Evolutionary conservation across 1,139 yeast genomes (phyloP).

Genomic region (Fermentozyma sake): DNA sequence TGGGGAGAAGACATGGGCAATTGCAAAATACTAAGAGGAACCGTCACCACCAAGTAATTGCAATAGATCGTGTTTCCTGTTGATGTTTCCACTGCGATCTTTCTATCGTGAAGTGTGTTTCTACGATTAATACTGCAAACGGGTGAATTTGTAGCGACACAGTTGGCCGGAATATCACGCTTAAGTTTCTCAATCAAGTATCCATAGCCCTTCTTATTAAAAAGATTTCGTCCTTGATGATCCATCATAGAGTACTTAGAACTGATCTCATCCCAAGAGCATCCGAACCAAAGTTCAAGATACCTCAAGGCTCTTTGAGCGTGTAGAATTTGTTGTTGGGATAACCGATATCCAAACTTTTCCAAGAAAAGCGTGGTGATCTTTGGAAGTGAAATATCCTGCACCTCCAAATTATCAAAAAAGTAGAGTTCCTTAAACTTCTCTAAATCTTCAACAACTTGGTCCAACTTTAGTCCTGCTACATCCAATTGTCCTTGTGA

Average conservation of each 20-base stretch:
- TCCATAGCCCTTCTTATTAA: constrained; percentile 58
- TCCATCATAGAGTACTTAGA: constrained; percentile 63
- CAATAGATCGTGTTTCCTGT: constrained; percentile 22
- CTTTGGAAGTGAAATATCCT: constrained; percentile 50
- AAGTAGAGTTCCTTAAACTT: constrained; percentile 56
- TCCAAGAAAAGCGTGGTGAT: constrained; percentile 44
- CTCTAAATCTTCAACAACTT: constrained; percentile 54
- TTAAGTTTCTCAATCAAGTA: constrained; percentile 44
- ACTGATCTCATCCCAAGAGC: constrained; percentile 61
- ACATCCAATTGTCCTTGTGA: constrained; percentile 33
- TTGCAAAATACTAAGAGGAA: constrained; percentile 67
- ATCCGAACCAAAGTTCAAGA: constrained; percentile 76
- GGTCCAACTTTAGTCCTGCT: constrained; percentile 22
- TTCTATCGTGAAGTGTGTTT: constrained; percentile 8
- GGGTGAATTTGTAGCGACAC: constrained; percentile 12
- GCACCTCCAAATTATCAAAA: constrained; percentile 37
- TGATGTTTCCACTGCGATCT: constrained; percentile 17
- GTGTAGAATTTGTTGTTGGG: constrained; percentile 46
- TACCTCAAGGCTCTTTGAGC: constrained; percentile 51
- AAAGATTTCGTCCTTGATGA: constrained; percentile 71
- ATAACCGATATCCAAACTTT: constrained; percentile 42
- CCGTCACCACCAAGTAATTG: constrained; percentile 62
- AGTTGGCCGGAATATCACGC: constrained; percentile 28
- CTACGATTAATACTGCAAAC: constrained; percentile 1
- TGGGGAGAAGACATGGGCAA: constrained; percentile 30